Evolutionary conservation across 768 basidiomycete genomes (phyloP).

Genomic region (Mycena floridula): DNA sequence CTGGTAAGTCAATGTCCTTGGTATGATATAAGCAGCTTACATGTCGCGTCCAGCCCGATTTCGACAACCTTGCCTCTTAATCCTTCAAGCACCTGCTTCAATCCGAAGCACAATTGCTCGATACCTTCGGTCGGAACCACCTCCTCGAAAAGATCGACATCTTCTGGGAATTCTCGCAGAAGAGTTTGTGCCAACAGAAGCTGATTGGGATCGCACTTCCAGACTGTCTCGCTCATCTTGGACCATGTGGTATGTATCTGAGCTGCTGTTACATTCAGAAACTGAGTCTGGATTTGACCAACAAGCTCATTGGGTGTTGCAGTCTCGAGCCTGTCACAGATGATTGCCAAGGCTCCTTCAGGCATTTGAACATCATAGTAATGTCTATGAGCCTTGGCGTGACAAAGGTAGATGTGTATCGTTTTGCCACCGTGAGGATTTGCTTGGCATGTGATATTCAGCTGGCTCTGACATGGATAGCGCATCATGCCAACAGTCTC

Average conservation of each 20-base stretch:
- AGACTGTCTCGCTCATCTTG: neutral
- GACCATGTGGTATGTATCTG: neutral
- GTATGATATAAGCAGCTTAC: neutral
- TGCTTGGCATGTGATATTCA: neutral
- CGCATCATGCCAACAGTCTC: slow-evolving; percentile 1
- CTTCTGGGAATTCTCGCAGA: neutral
- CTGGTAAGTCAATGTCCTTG: neutral
- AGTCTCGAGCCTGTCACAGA: neutral
- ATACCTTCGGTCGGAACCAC: neutral
- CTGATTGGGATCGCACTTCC: neutral
- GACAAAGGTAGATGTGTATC: neutral
- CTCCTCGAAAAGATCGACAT: neutral
- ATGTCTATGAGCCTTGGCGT: neutral
- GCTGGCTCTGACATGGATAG: neutral
- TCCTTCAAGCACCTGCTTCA: neutral
- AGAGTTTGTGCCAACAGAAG: neutral
- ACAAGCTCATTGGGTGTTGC: neutral
- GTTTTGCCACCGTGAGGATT: neutral
- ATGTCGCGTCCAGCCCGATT: neutral
- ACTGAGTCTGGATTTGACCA: neutral
- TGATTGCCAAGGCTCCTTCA: neutral
- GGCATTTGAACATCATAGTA: neutral
- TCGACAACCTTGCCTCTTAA: neutral
- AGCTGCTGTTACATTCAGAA: neutral
- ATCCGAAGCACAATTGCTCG: neutral